These are phyloP conservation scores for Penicillium sp. DNA, from an alignment of 2,329 filamentous ascomycete species.

Conservation along the genomic window DNA sequence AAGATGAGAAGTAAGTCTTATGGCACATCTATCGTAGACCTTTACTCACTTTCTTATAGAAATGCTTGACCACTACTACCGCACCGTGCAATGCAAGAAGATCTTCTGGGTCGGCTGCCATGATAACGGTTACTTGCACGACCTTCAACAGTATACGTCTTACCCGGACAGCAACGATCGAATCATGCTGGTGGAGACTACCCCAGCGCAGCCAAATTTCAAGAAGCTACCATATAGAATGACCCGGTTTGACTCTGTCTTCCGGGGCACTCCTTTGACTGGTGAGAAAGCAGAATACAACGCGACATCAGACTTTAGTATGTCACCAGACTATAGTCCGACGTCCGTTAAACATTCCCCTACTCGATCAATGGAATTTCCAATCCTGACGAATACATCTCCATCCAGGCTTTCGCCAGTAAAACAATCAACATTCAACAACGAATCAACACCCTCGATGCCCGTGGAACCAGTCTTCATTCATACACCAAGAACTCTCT, in stretches of 20 bases:
- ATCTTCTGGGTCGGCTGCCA: conserved; percentile 20
- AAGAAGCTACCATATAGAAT: not conserved
- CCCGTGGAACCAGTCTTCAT: too few relatives aligned
- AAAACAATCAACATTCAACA: too few relatives aligned
- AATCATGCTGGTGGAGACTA: conserved; percentile 14
- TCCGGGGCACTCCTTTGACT: not conserved
- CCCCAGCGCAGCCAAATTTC: conserved; percentile 5
- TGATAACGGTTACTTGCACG: conserved; percentile 9
- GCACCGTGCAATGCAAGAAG: conserved; percentile 13
- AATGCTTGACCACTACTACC: conserved; percentile 12
- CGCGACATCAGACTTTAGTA: not conserved
- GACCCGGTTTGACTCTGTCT: not conserved
- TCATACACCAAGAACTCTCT: too few relatives aligned
- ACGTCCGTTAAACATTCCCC: too few relatives aligned
- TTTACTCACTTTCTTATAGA: not conserved
- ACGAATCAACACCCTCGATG: too few relatives aligned
- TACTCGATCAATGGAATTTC: too few relatives aligned
- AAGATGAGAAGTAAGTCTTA: conserved; percentile 10
- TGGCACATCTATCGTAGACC: not conserved
- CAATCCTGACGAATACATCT: too few relatives aligned
- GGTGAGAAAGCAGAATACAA: not conserved
- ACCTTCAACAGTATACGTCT: conserved; percentile 5
- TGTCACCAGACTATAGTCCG: not conserved
- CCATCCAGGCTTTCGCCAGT: too few relatives aligned
- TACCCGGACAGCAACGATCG: not conserved